Evolutionary conservation across 257 asterid genomes (phyloP).

Genomic region (Solanum verrucosum): DNA sequence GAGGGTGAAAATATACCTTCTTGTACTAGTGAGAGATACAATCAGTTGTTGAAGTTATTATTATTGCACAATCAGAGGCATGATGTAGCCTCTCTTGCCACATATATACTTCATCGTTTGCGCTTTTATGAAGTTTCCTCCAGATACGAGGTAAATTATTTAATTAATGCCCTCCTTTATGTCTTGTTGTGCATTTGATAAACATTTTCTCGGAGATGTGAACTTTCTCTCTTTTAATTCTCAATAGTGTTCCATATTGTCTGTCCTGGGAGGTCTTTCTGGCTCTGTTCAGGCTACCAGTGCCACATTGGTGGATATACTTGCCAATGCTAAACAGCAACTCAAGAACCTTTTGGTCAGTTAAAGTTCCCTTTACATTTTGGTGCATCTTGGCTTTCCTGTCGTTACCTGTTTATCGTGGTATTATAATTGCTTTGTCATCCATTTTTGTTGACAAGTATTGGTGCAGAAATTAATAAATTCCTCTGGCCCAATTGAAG

Average conservation of each 20-base stretch:
- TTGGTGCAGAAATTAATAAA: conserved; percentile 50
- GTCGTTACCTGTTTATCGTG: not conserved
- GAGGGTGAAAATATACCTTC: conserved; percentile 69
- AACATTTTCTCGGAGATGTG: not conserved
- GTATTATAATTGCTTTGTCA: not conserved
- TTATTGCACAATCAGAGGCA: conserved; percentile 78
- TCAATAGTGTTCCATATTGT: conserved; percentile 52
- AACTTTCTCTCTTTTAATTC: conserved; percentile 5
- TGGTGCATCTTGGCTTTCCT: not conserved
- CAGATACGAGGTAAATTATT: conserved; percentile 73
- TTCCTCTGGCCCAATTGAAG: conserved; percentile 64
- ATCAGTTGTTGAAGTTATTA: conserved; percentile 73
- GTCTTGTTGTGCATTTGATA: not conserved
- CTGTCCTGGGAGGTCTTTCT: conserved; percentile 58
- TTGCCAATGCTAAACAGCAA: conserved; percentile 56
- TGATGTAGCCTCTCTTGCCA: conserved; percentile 75
- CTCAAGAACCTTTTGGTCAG: conserved; percentile 78
- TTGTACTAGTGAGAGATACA: conserved; percentile 80
- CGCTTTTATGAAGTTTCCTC: conserved; percentile 88
- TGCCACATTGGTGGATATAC: conserved; percentile 46
- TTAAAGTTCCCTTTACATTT: not conserved
- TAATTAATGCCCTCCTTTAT: not conserved
- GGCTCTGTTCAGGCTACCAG: conserved; percentile 33
- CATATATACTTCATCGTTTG: conserved; percentile 80
- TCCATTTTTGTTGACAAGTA: conserved; percentile 15